phyloP scores from a whole-genome alignment of 2,329 filamentous ascomycete species.

The Colletotrichum sansevieriae region DNA sequence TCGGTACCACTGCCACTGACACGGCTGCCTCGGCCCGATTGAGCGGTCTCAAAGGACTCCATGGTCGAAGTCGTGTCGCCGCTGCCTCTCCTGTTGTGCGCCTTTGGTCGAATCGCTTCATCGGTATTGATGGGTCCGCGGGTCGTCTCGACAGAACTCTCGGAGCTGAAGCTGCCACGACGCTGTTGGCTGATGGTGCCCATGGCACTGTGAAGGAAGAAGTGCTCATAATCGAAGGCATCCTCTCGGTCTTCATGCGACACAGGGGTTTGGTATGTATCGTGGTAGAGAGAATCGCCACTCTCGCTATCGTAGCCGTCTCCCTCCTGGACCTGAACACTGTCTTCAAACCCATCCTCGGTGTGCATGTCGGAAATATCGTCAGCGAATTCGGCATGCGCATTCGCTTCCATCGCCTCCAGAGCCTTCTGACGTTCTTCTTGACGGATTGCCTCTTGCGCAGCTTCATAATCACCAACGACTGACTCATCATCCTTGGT shows the following conservation, averaged over 20 bases:
- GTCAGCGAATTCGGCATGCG: constrained; percentile 46
- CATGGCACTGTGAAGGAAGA: constrained; percentile 93
- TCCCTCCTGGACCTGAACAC: constrained; percentile 53
- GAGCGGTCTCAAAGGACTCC: constrained; percentile 70
- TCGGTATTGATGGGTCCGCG: constrained; percentile 58
- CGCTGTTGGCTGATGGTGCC: constrained; percentile 75
- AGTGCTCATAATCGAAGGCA: constrained; percentile 96
- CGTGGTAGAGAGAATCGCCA: constrained; percentile 73
- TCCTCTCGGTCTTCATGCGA: constrained; percentile 95
- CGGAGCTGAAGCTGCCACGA: constrained; percentile 67
- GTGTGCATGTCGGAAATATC: constrained; percentile 56
- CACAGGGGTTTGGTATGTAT: constrained; percentile 68
- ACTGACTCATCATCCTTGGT: constrained; percentile 27
- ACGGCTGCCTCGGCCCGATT: constrained; percentile 61
- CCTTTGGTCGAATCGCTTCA: constrained; percentile 44
- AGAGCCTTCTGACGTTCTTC: constrained; percentile 44
- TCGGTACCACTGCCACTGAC: constrained; percentile 31
- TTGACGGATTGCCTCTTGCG: constrained; percentile 45
- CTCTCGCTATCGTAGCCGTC: constrained; percentile 70
- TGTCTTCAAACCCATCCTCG: constrained; percentile 52
- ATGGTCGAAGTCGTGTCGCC: constrained; percentile 64
- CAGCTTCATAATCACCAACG: constrained; percentile 46
- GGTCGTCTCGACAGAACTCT: constrained; percentile 73
- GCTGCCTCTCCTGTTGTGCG: constrained; percentile 58
- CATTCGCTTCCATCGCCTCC: constrained; percentile 32